These are phyloP conservation scores for Ceratocystis cacaofunesta DNA, from an alignment of 2,329 filamentous ascomycete genomes.

Conservation along the genomic window DNA sequence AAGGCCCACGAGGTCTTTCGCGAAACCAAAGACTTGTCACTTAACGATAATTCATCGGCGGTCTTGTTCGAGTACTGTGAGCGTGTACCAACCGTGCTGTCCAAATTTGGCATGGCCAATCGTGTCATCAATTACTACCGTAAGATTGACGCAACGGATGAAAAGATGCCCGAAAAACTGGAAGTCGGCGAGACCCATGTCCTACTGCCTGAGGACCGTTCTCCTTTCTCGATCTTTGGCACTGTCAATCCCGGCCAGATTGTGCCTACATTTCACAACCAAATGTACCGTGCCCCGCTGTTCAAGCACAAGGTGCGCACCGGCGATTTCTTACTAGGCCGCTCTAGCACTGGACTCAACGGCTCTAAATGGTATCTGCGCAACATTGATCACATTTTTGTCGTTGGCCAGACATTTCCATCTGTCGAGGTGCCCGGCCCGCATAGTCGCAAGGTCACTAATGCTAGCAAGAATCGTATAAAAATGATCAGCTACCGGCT, in stretches of 20 bases:
- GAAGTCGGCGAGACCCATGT: constrained; percentile 83
- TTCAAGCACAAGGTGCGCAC: constrained; percentile 68
- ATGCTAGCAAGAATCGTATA: constrained; percentile 88
- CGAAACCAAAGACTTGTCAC: constrained; percentile 64
- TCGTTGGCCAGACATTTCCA: constrained; percentile 86
- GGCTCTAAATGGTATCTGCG: constrained; percentile 71
- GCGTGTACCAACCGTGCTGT: constrained; percentile 78
- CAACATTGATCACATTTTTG: constrained; percentile 79
- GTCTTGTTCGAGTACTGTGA: constrained; percentile 92
- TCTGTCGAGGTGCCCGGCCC: constrained; percentile 84
- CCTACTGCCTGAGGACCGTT: constrained; percentile 83
- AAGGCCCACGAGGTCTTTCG: constrained; percentile 67
- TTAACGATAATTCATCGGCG: constrained; percentile 78
- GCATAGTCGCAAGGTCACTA: constrained; percentile 87
- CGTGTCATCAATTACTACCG: constrained; percentile 95
- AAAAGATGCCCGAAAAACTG: constrained; percentile 58
- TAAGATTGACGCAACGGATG: constrained; percentile 58
- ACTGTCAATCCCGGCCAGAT: constrained; percentile 83
- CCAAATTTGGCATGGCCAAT: constrained; percentile 95
- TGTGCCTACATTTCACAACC: constrained; percentile 80
- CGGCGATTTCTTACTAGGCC: constrained; percentile 76
- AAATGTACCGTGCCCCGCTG: constrained; percentile 87
- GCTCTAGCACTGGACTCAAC: constrained; percentile 63
- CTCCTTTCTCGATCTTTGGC: constrained; percentile 89
- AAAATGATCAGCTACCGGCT: constrained; percentile 92